Evolutionary conservation across 1,139 yeast species (phyloP), one percentile per base, ranked within the genome.

Genomic region (Taphrina betulina): DNA sequence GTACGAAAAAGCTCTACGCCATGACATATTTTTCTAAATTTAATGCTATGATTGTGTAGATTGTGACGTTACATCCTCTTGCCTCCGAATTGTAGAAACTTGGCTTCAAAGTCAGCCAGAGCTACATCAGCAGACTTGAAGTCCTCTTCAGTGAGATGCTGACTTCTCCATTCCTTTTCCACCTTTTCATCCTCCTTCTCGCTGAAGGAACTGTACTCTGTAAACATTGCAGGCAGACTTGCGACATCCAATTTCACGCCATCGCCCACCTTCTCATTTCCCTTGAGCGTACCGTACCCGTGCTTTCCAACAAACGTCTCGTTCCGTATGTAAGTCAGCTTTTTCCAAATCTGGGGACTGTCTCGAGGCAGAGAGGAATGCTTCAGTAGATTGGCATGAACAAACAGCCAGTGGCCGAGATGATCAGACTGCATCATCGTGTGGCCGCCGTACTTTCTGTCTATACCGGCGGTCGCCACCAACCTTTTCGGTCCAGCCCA

Each of bases 341-440:
- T 29, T 12, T 17, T 10, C 48, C 48, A 43, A 2, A 37, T 31
- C 29, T n/a, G n/a, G 2, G 29, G 40, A 23, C 31, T 20, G 16
- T 50, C 54, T 17, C 41, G 34, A n/a, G 54, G 54, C 12, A 50
- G 16, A 5, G 46, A 1, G 5, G 46, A 31, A 33, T 50, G 54
- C 46, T 50, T 50, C 36, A 50, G 44, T 24, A 50, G 34, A 19
- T 50, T 50, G 20, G 46, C 54, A 17, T 50, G 54, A 14, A 50
- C 54, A 34, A 50, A 50, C 20, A 50, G 46, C 34, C 46, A 33
- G 26, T 40, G 24, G n/a, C 54, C 54, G n/a, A 29, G 40, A 22
- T 29, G 38, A 17, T 50, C 54, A n/a, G 44, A 40, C 24, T 50
- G 54, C 34, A 50, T 7, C 54, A 50, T 50, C 8, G 54, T 50